A percentile compares a stretch with the other conserved stretches of the same genome.
These are phyloP conservation scores for Penicillium daleae DNA, from an alignment of 495 filamentous ascomycete species.

Conservation along the genomic window DNA sequence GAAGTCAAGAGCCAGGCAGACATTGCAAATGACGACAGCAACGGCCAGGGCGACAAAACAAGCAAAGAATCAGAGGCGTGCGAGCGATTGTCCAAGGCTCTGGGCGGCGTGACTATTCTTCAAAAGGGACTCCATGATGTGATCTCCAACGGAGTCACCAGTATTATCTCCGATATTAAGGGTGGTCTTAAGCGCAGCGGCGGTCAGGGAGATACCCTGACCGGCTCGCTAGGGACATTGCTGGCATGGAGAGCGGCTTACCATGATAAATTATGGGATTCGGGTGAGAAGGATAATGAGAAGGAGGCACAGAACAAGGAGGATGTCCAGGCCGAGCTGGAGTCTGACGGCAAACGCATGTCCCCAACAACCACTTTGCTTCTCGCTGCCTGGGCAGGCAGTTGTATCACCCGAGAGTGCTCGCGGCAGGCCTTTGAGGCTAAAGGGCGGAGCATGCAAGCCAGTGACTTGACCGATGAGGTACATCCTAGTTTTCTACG, in stretches of 20 bases:
- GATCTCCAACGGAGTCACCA: slow-evolving; percentile 79
- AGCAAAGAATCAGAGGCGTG: slow-evolving; percentile 60
- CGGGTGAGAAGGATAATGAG: slow-evolving; percentile 47
- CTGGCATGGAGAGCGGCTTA: slow-evolving; percentile 88
- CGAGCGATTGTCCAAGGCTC: slow-evolving; percentile 69
- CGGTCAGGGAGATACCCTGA: slow-evolving; percentile 95
- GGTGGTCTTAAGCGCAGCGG: slow-evolving; percentile 90
- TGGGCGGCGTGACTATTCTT: slow-evolving; percentile 87
- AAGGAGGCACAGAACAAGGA: slow-evolving; percentile 43
- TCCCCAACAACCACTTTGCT: slow-evolving; percentile 66
- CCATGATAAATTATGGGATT: slow-evolving; percentile 80
- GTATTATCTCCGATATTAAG: slow-evolving; percentile 69
- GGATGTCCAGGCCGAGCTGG: slow-evolving; percentile 48
- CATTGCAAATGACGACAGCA: slow-evolving; percentile 38
- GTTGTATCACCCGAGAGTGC: slow-evolving; percentile 86
- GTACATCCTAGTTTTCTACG: slow-evolving; percentile 82
- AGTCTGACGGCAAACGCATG: slow-evolving; percentile 50
- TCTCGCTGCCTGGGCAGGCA: slow-evolving; percentile 84
- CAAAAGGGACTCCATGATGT: slow-evolving; percentile 88
- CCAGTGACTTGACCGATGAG: slow-evolving; percentile 90
- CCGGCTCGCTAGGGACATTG: slow-evolving; percentile 84
- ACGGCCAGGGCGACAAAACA: slow-evolving; percentile 46
- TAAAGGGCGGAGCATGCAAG: slow-evolving; percentile 88
- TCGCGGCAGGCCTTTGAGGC: slow-evolving; percentile 86
- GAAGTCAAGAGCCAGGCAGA: slow-evolving; percentile 51